A percentile compares a stretch with the other conserved stretches of the same genome.
Conservation (phyloP, 257 asterid species). For the Perilla frutescens region DNA sequence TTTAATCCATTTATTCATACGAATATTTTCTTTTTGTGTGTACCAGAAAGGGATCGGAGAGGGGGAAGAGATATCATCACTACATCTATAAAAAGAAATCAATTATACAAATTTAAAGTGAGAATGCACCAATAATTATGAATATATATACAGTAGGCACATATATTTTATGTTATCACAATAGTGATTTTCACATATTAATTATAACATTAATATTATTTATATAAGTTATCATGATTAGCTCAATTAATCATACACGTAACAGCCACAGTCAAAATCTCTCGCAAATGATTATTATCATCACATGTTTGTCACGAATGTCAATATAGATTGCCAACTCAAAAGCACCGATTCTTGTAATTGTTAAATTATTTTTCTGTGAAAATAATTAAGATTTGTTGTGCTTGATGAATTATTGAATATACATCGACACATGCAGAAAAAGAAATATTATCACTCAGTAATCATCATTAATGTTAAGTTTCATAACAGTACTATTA, state of each 20-base stretch:
- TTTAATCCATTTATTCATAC: too few species aligned
- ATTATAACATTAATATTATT: neutral
- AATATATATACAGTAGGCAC: neutral
- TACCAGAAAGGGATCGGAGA: too few species aligned
- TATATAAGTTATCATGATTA: neutral
- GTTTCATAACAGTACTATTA: too few species aligned
- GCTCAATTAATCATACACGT: neutral
- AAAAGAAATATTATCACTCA: neutral
- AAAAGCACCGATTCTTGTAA: neutral
- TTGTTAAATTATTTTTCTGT: neutral
- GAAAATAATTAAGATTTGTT: neutral
- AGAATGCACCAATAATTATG: neutral
- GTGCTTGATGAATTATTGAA: neutral
- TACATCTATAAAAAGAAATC: neutral
- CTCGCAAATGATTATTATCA: neutral
- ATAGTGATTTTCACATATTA: neutral
- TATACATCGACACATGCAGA: neutral
- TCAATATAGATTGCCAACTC: slow-evolving; percentile 22
- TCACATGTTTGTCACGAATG: neutral
- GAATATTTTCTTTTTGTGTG: too few species aligned
- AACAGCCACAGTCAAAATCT: neutral
- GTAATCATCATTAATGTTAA: neutral
- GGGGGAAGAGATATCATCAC: too few species aligned
- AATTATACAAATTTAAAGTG: neutral
- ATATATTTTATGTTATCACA: neutral